Evolutionary conservation across 2,329 filamentous ascomycete genomes (phyloP).

Genomic region (Cladophialophora immunda): DNA sequence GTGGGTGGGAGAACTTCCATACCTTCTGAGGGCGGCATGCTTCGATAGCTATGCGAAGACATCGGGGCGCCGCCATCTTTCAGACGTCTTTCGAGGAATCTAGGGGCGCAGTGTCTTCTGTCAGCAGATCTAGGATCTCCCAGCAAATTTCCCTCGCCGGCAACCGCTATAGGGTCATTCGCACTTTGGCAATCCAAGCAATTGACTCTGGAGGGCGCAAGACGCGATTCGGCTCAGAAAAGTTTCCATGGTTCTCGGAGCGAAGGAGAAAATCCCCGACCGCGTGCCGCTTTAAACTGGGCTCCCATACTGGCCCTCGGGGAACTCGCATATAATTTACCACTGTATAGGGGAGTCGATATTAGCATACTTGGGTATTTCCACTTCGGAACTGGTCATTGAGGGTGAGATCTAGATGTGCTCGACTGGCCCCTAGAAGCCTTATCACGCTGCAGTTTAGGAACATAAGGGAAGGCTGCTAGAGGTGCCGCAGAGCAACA

Average conservation of each 20-base stretch:
- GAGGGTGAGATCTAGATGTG: background rate
- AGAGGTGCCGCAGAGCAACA: background rate
- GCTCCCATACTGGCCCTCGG: background rate
- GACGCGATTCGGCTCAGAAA: conserved; percentile 4
- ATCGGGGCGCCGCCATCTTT: conserved; percentile 37
- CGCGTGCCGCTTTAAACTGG: background rate
- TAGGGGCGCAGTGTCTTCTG: background rate
- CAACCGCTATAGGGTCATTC: background rate
- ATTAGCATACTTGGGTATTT: background rate
- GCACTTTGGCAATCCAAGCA: background rate
- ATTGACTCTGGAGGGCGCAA: background rate
- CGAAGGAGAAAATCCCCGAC: background rate
- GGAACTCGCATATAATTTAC: background rate
- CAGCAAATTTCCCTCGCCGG: background rate
- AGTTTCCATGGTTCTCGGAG: background rate
- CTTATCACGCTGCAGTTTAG: background rate
- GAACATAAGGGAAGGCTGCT: background rate
- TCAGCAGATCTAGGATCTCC: background rate
- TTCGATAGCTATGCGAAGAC: conserved; percentile 38
- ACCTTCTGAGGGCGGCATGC: conserved; percentile 38
- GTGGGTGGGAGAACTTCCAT: conserved; percentile 9
- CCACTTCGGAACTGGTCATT: background rate
- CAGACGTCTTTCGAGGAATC: background rate
- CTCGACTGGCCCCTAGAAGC: background rate
- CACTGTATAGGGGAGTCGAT: background rate